Conservation (phyloP, 768 basidiomycete genomes). For the Mycena capillaripes region DNA sequence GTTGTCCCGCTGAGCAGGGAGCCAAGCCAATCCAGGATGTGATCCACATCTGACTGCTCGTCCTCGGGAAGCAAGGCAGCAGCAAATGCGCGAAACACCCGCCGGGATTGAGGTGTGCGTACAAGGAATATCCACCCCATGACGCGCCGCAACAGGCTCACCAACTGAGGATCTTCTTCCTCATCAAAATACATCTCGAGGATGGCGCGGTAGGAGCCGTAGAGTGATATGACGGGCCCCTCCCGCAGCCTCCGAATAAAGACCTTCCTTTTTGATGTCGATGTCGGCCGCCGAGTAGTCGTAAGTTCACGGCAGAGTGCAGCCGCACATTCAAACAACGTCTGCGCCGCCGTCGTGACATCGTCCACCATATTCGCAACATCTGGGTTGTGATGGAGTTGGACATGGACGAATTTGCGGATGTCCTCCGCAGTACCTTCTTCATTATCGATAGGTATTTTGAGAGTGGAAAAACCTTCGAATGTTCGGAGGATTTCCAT, state of each 20-base stretch:
- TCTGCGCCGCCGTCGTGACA: constrained; percentile 7
- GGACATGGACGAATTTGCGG: background rate
- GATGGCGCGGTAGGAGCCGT: constrained; percentile 6
- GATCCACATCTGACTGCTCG: background rate
- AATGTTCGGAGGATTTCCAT: background rate
- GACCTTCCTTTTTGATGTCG: background rate
- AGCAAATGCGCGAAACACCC: constrained; percentile 3
- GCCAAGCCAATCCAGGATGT: no score
- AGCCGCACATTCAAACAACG: constrained; percentile 7
- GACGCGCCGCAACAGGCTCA: background rate
- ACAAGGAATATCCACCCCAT: constrained; percentile 7
- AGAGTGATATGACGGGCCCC: background rate
- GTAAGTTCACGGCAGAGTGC: constrained; percentile 6
- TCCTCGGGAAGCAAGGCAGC: background rate
- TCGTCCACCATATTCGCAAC: constrained; percentile 12
- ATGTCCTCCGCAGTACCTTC: constrained; percentile 10
- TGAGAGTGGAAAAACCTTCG: background rate
- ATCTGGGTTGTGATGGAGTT: background rate
- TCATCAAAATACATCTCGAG: constrained; percentile 5
- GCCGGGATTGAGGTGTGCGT: background rate
- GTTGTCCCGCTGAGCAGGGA: no score
- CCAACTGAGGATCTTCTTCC: background rate
- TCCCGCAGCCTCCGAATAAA: constrained; percentile 2
- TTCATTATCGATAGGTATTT: background rate
- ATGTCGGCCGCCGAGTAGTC: background rate